Evolutionary conservation across 441 rosid genomes (phyloP).

Genomic region (Croton setiger): DNA sequence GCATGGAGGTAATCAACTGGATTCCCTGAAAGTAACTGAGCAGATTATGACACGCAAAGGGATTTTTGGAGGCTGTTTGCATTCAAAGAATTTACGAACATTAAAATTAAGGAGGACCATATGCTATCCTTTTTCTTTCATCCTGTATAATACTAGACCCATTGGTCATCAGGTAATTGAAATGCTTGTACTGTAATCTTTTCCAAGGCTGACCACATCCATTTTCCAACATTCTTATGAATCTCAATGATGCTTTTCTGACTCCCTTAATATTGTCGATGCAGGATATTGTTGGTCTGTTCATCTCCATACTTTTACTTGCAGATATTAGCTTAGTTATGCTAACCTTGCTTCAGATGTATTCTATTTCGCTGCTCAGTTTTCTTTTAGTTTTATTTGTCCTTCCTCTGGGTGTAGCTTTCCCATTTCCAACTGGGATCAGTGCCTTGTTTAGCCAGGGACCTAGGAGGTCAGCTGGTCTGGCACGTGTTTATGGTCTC

Average conservation of each 20-base stretch:
- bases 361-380: slow-evolving; percentile 68
- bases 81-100: slow-evolving; percentile 52
- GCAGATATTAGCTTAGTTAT: slow-evolving; percentile 80
- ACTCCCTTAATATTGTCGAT: slow-evolving; percentile 13
- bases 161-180: slow-evolving; percentile 81
- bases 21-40: slow-evolving; percentile 34
- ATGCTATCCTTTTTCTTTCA: slow-evolving; percentile 52
- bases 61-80: slow-evolving; percentile 58
- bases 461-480: slow-evolving; percentile 76
- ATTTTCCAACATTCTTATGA: background rate
- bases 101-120: slow-evolving; percentile 55
- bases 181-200: slow-evolving; percentile 6
- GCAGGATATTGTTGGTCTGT: slow-evolving; percentile 90
- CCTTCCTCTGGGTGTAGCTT: slow-evolving; percentile 72
- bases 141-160: slow-evolving; percentile 71
- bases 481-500: slow-evolving; percentile 74
- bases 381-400: slow-evolving; percentile 60
- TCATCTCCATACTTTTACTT: slow-evolving; percentile 69
- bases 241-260: slow-evolving; percentile 1
- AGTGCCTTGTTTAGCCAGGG: slow-evolving; percentile 91
- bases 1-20: slow-evolving; percentile 29
- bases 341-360: slow-evolving; percentile 83
- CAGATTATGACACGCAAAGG: slow-evolving; percentile 32
- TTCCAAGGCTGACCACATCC: background rate
- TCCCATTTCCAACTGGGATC: slow-evolving; percentile 90